Evolutionary conservation across 768 basidiomycete genomes (phyloP).

Genomic region (Lentinus brumalis): DNA sequence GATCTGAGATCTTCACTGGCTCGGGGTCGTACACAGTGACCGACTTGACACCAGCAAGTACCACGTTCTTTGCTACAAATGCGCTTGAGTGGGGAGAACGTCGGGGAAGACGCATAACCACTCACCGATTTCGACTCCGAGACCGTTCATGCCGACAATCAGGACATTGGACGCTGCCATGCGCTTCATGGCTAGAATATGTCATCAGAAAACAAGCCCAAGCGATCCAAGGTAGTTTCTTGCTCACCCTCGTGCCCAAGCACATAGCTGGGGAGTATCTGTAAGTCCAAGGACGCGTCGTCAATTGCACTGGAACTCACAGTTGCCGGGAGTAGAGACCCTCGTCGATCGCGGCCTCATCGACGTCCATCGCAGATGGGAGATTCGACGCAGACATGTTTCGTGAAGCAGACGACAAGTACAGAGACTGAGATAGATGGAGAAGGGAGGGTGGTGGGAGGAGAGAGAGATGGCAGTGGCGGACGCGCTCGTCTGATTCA

Average conservation of each 20-base stretch:
- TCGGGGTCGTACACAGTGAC: slow-evolving; percentile 96
- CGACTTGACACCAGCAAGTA: slow-evolving; percentile 94
- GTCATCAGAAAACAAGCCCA: slow-evolving; percentile 20
- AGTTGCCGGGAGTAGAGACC: slow-evolving; percentile 92
- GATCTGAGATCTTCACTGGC: slow-evolving; percentile 82
- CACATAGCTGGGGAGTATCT: slow-evolving; percentile 66
- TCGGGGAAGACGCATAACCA: slow-evolving; percentile 1
- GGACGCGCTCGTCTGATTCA: slow-evolving; percentile 7
- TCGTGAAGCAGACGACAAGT: slow-evolving; percentile 4
- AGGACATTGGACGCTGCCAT: slow-evolving; percentile 97
- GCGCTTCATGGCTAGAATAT: slow-evolving; percentile 93
- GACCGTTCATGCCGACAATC: slow-evolving; percentile 86
- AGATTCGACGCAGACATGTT: slow-evolving; percentile 42
- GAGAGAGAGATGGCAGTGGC: slow-evolving; percentile 7
- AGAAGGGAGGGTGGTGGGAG: not conserved
- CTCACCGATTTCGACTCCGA: slow-evolving; percentile 93
- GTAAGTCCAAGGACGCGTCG: slow-evolving; percentile 7
- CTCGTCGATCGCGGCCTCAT: slow-evolving; percentile 89
- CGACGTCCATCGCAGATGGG: slow-evolving; percentile 74
- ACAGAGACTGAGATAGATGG: not conserved
- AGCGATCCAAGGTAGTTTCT: not conserved
- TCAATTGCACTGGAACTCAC: slow-evolving; percentile 48
- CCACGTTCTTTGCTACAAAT: slow-evolving; percentile 85
- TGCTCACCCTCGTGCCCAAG: slow-evolving; percentile 89
- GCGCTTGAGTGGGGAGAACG: not conserved